Base-by-base conservation (phyloP, 2,329 filamentous ascomycete species). In the Fusarium sp. region DNA sequence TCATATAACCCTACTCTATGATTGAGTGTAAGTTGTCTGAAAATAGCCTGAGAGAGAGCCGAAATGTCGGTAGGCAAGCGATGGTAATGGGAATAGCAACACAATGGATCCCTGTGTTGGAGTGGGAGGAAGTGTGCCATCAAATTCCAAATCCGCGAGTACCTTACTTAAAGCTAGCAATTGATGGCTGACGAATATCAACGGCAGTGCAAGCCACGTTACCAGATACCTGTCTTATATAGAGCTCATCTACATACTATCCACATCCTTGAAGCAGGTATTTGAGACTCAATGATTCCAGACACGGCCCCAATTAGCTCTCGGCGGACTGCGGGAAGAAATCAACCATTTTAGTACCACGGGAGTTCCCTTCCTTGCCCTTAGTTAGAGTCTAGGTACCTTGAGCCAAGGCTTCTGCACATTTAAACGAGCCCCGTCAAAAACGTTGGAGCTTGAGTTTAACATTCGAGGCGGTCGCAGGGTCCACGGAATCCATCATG, bases 331-430 rank as follows among this genome's bases (percentile, higher is more conserved):
- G 35, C 48, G 50, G 47, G 49, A 66, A 48, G 41, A 33, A 46
- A 53, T 42, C 50, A 56, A 58, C 29, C 49, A 55, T 49, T 49
- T 65, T 66, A 69, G 66, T 46, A 69, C 43, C 21, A 42, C 66
- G 66, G 66, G 66, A 69, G 61, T 49, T 66, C 66, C 66, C 66
- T 69, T 52, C 50, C 61, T 62, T 28, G 49, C 33, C 38, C 18
- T 57, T 63, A 50, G 57, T 46, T 28, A 44, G 38, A 38, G 35
- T 39, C 18, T 60, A n/a, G n/a, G n/a, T n/a, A 33, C 39, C 21
- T 33, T 26, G 18, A 35, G 29, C 37, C 35, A 24, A 41, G 42
- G 35, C 20, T 38, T 35, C 31, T 23, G 15, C 31, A 33, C 16
- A 49, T 16, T 23, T 41, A 54, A 47, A 66, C 28, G 15, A 31